phyloP scores from a whole-genome alignment of 345 rosid genomes.

The Cochlearia excelsa region DNA sequence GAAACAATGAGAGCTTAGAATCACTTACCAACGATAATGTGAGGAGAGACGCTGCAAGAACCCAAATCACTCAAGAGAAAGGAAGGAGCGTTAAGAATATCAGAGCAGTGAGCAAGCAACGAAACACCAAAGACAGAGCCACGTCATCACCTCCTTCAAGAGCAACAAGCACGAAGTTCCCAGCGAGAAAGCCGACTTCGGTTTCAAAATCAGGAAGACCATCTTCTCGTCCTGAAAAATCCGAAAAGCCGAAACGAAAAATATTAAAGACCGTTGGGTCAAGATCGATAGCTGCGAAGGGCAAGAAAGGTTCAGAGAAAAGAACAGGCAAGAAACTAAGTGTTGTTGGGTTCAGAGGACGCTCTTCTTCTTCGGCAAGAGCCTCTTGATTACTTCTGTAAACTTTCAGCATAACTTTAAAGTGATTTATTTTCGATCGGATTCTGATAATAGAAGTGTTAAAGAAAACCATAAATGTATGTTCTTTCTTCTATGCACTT shows the following conservation, averaged over 20 bases:
- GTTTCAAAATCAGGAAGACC: conserved; percentile 19
- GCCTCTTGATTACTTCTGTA: conserved; percentile 30
- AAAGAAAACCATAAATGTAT: too few species aligned
- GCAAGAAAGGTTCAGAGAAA: conserved; percentile 37
- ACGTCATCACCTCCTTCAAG: conserved; percentile 27
- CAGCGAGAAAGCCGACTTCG: conserved; percentile 29
- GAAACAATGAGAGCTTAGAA: conserved; percentile 83
- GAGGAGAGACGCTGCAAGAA: conserved; percentile 61
- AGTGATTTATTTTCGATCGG: too few species aligned
- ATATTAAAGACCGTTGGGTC: conserved; percentile 32
- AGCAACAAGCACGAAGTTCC: conserved; percentile 23
- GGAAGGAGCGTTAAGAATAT: conserved; percentile 47
- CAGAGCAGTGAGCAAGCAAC: conserved; percentile 46
- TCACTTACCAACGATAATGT: conserved; percentile 62
- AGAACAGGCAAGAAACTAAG: conserved; percentile 46
- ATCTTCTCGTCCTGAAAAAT: conserved; percentile 40
- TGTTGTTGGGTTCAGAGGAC: conserved; percentile 78
- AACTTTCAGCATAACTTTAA: too few species aligned
- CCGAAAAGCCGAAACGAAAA: conserved; percentile 38
- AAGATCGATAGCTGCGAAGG: conserved; percentile 33
- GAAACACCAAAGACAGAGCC: conserved; percentile 34
- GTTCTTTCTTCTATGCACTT: too few species aligned
- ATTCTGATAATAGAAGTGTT: too few species aligned
- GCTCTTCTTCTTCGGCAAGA: conserved; percentile 42
- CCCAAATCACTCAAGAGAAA: conserved; percentile 59